Conservation (phyloP, 257 asterid genomes). For the Ballota nigra region DNA sequence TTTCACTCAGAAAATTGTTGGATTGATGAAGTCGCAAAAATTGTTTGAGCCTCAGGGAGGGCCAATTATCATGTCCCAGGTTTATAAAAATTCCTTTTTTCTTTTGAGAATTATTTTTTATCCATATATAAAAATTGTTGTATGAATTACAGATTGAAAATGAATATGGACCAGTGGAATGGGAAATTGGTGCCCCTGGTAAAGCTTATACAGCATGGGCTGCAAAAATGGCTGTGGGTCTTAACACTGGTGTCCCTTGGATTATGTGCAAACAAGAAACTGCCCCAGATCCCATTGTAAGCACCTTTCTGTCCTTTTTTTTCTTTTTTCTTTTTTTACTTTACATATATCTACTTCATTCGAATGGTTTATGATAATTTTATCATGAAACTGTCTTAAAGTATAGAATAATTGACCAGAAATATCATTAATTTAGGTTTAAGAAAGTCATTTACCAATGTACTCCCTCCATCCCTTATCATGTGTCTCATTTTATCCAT, state of each 20-base stretch:
- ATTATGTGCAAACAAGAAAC: conserved; percentile 95
- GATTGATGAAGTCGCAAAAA: conserved; percentile 66
- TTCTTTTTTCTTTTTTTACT: no score
- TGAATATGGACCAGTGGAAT: conserved; percentile 90
- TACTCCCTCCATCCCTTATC: no score
- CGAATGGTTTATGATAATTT: no score
- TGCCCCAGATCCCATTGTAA: conserved; percentile 92
- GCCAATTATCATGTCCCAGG: conserved; percentile 91
- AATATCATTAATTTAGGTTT: no score
- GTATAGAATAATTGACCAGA: no score
- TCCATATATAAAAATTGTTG: no score
- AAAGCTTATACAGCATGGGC: conserved; percentile 89
- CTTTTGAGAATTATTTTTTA: neutral
- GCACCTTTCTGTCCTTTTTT: no score
- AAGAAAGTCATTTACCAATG: no score
- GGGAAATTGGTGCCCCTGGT: conserved; percentile 91
- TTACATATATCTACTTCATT: no score
- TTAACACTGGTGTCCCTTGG: conserved; percentile 93
- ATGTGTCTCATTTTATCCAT: no score
- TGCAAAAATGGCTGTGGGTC: conserved; percentile 84
- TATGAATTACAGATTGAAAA: conserved; percentile 68
- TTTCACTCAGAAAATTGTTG: conserved; percentile 59
- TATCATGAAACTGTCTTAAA: no score
- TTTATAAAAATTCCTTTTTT: neutral
- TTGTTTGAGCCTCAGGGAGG: conserved; percentile 94